Conservation (phyloP, 345 rosid species). For the Clausena lansium region DNA sequence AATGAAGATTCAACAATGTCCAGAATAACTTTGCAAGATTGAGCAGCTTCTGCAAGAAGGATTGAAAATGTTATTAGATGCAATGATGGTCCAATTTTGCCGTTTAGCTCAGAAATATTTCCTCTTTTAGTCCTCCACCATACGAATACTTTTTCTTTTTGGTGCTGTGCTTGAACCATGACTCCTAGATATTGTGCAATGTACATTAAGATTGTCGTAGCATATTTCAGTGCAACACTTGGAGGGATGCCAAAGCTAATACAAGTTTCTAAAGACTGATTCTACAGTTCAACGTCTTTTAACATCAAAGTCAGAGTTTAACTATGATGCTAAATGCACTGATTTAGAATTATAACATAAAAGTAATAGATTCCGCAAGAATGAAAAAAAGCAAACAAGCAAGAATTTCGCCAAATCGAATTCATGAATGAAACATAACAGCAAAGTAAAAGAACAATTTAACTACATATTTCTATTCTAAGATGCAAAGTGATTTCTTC, state of each 20-base stretch:
- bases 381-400: neutral
- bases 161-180: neutral
- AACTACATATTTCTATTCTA: neutral
- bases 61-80: slow-evolving; percentile 27
- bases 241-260: neutral
- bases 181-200: neutral
- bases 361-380: neutral
- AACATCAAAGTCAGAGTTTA: neutral
- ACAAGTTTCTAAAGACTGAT: neutral
- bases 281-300: neutral
- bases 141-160: neutral
- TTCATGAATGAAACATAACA: neutral
- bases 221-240: neutral
- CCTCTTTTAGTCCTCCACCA: neutral
- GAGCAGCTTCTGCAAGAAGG: slow-evolving; percentile 86
- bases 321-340: neutral
- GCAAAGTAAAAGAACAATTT: neutral
- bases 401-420: neutral
- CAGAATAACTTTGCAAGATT: slow-evolving; percentile 74
- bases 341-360: neutral
- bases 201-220: neutral
- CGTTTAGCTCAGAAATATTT: neutral
- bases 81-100: neutral
- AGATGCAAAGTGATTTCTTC: neutral
- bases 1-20: slow-evolving; percentile 78